phyloP scores from a whole-genome alignment of 2,329 filamentous ascomycete genomes.

The Orbilia quercus region DNA sequence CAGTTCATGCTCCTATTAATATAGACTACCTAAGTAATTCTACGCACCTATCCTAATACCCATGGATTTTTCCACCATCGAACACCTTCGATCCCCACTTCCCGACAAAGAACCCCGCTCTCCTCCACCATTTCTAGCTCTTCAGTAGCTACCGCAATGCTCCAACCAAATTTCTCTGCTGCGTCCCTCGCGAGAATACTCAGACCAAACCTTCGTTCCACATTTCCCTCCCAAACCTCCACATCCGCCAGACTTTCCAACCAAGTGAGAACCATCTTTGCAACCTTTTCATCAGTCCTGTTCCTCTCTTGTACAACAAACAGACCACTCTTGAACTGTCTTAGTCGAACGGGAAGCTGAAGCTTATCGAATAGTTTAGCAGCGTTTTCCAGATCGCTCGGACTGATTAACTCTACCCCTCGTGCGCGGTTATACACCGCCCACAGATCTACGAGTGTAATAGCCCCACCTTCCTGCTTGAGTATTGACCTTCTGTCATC shows the following conservation, averaged over 20 bases:
- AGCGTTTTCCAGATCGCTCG: constrained; percentile 89
- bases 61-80: constrained; percentile 86
- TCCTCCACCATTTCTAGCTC: constrained; percentile 98
- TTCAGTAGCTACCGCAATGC: constrained; percentile 92
- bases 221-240: background rate
- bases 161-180: constrained; percentile 94
- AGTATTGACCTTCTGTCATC: constrained; percentile 84
- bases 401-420: constrained; percentile 92
- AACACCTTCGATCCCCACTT: constrained; percentile 89
- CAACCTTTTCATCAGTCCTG: constrained; percentile 89
- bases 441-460: constrained; percentile 91
- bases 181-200: constrained; percentile 90
- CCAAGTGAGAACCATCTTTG: constrained; percentile 73
- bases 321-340: constrained; percentile 92
- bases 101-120: constrained; percentile 83
- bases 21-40: too few species aligned
- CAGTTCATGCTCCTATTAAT: too few species aligned
- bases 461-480: constrained; percentile 83
- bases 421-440: constrained; percentile 92
- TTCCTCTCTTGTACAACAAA: constrained; percentile 90
- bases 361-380: constrained; percentile 88
- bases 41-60: constrained; percentile 2
- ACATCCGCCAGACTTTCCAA: constrained; percentile 18
- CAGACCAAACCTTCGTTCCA: constrained; percentile 77
- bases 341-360: constrained; percentile 83